These are phyloP conservation scores for Phytophthora rubi DNA, from an alignment of 352 stramenopile species.

Conservation along the genomic window DNA sequence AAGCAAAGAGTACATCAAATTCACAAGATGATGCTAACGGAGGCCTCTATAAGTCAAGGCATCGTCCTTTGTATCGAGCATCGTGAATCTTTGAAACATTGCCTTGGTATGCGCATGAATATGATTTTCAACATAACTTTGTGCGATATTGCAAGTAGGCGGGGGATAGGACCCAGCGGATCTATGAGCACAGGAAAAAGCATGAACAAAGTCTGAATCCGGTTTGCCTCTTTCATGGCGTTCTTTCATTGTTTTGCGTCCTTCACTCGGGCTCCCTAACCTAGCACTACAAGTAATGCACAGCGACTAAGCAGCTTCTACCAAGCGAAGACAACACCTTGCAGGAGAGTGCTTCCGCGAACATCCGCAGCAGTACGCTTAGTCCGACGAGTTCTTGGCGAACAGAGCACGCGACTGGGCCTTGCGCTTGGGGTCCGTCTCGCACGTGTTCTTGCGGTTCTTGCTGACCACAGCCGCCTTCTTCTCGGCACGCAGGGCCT, in stretches of 20 bases:
- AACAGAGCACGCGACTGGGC: constrained; percentile 79
- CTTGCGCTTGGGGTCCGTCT: constrained; percentile 76
- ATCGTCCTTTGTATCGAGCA: no score
- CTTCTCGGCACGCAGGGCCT: constrained; percentile 90
- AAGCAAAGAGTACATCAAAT: no score
- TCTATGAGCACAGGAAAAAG: background rate
- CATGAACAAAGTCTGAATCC: background rate
- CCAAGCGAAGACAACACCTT: constrained; percentile 15
- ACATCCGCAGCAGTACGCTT: constrained; percentile 32
- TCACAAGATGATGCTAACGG: no score
- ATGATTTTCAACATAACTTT: no score
- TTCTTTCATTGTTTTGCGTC: background rate
- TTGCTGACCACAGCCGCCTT: constrained; percentile 82
- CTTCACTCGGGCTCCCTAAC: background rate
- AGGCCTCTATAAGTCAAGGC: no score
- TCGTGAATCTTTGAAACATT: no score
- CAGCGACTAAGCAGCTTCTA: constrained; percentile 10
- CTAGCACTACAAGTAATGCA: constrained; percentile 12
- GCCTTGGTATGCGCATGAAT: no score
- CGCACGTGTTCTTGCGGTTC: constrained; percentile 89
- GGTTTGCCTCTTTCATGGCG: background rate
- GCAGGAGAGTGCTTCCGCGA: background rate
- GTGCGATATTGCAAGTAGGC: no score
- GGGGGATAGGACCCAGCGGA: no score
- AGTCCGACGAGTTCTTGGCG: constrained; percentile 84